Percentiles rank a stretch among this genome's conserved stretches.
Evolutionary conservation across 2,329 filamentous ascomycete species (phyloP).

Genomic region (Diaporthe aspalathi): DNA sequence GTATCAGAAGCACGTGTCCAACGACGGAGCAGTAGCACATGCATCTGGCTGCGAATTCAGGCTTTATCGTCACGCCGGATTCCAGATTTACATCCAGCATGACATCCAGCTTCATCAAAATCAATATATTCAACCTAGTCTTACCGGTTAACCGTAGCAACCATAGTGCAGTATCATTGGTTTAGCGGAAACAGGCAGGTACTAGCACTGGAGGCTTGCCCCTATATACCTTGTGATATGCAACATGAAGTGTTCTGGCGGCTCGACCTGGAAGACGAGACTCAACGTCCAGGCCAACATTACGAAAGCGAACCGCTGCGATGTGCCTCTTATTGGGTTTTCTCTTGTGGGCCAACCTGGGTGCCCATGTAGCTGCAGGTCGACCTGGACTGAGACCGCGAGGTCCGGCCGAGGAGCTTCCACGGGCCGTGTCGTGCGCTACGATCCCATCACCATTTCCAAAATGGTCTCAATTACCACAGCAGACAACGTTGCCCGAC

Average conservation of each 20-base stretch:
- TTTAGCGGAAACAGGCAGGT: not conserved
- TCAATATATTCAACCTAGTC: not conserved
- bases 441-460: constrained; percentile 48
- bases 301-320: not conserved
- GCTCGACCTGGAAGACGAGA: not conserved
- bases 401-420: constrained; percentile 17
- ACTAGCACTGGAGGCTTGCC: not conserved
- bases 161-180: not conserved
- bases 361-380: not conserved
- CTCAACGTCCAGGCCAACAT: not conserved
- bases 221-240: constrained; percentile 10
- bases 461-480: constrained; percentile 50
- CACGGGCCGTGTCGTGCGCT: constrained; percentile 39
- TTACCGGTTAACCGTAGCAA: constrained; percentile 7
- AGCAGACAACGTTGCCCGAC: constrained; percentile 55
- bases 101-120: not conserved
- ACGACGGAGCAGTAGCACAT: not conserved
- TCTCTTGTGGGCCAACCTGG: not conserved
- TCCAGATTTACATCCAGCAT: not conserved
- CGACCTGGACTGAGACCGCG: not conserved
- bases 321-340: not conserved
- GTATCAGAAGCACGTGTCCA: not conserved
- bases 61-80: not conserved
- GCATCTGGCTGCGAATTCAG: not conserved
- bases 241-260: not conserved